phyloP scores from a whole-genome alignment of 768 basidiomycete genomes.

The Rhodosporidiobolus sp. region DNA sequence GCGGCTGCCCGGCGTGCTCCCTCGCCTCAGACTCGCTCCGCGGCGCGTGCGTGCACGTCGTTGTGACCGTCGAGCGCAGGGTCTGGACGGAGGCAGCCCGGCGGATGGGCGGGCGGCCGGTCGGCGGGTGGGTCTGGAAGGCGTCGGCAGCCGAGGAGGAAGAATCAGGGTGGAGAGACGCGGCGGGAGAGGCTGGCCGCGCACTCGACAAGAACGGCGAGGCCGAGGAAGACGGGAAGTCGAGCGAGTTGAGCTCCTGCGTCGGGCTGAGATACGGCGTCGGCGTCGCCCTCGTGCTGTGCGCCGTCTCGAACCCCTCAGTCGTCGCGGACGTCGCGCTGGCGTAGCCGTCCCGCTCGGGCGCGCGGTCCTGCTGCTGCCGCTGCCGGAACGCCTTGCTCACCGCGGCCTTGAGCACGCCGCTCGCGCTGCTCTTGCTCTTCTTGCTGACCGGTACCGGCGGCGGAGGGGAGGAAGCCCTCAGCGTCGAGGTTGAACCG shows the following conservation, averaged over 20 bases:
- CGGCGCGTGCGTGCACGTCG: constrained; percentile 8
- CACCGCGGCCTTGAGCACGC: constrained; percentile 8
- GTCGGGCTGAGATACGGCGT: background rate
- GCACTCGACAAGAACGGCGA: background rate
- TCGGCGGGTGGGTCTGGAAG: background rate
- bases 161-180: too few relatives aligned
- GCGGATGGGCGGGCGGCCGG: background rate
- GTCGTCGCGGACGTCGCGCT: too few relatives aligned
- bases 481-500: background rate
- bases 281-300: background rate
- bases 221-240: too few relatives aligned
- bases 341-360: background rate
- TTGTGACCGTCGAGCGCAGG: constrained; percentile 7
- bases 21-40: background rate
- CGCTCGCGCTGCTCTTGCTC: background rate
- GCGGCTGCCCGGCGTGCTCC: background rate
- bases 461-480: background rate
- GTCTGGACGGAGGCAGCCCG: constrained; percentile 11
- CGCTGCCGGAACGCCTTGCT: constrained; percentile 6
- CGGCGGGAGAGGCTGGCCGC: background rate
- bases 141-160: background rate
- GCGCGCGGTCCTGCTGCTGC: background rate
- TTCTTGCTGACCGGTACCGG: background rate
- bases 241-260: background rate
- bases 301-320: background rate